A percentile compares a stretch with the other conserved stretches of the same genome.
Conservation (phyloP, 1,284 basidiomycete species). For the Rhodofomes roseus region DNA sequence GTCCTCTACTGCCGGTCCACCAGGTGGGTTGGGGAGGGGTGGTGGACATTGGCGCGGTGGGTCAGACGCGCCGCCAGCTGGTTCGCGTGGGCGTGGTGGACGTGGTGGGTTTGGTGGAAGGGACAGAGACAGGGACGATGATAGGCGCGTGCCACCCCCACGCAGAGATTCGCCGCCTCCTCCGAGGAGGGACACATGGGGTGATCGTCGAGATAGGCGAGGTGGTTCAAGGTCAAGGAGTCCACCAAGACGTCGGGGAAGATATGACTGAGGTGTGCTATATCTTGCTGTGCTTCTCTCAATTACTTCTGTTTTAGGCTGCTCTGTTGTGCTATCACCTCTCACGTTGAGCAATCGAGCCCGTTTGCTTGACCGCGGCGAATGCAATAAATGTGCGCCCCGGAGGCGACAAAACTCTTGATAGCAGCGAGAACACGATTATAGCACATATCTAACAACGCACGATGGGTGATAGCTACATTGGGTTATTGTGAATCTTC, state of each 20-base stretch:
- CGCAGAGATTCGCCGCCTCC: slow-evolving; percentile 38
- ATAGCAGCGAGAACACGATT: slow-evolving; percentile 3
- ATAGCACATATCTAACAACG: slow-evolving; percentile 9
- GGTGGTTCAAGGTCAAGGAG: slow-evolving; percentile 34
- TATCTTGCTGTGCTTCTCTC: not conserved
- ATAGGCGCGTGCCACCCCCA: slow-evolving; percentile 30
- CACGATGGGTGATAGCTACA: slow-evolving; percentile 7
- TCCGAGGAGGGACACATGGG: slow-evolving; percentile 37
- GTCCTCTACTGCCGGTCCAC: slow-evolving; percentile 29
- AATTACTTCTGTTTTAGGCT: not conserved
- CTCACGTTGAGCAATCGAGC: not conserved
- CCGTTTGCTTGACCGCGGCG: too few species aligned
- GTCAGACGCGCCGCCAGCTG: slow-evolving; percentile 43
- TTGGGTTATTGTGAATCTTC: slow-evolving; percentile 3
- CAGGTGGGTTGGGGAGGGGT: slow-evolving; percentile 38
- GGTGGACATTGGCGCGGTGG: slow-evolving; percentile 70
- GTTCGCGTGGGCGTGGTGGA: slow-evolving; percentile 40
- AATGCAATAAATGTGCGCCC: too few species aligned
- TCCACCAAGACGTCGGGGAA: slow-evolving; percentile 25
- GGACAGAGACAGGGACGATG: slow-evolving; percentile 15
- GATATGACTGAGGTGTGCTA: slow-evolving; percentile 23
- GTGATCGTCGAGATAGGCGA: slow-evolving; percentile 32
- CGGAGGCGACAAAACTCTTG: not conserved
- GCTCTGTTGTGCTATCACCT: not conserved
- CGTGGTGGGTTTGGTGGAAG: slow-evolving; percentile 32